Evolutionary conservation across 2,329 filamentous ascomycete genomes (phyloP), one percentile per base, ranked within the genome.

Genomic region (Beauveria caledonica): DNA sequence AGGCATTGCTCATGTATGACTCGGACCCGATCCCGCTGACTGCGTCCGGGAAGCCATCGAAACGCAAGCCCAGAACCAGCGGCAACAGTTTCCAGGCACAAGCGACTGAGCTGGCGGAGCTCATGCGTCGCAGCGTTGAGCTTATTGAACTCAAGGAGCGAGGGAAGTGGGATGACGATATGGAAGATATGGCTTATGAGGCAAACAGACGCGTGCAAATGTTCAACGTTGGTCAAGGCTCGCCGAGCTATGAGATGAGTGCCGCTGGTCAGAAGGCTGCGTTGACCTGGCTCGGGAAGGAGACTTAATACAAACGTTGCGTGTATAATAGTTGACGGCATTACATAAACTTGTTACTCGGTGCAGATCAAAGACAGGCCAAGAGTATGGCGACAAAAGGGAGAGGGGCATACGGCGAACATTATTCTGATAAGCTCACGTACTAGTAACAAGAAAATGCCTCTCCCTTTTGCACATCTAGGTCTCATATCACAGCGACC

Each of bases 91-190:
- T 82, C 60, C 67, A 70, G 44, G 64, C 68, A 1, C 81, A 84
- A 67, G 78, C 81, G 0, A 58, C 65, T 3, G 77, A 80, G 66
- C 68, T 85, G n/a, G 74, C 72, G 0, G 66, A 68, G 17, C 66
- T 80, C 61, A 82, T 84, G 78, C 73, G 75, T 40, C 72, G 76
- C 48, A 82, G 80, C 65, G 65, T 83, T 25, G 70, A 77, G 29
- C 75, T 72, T 65, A 45, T 76, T 3, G 80, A 83, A 67, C 64
- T 79, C 17, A 75, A 73, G 62, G 72, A 78, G 63, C 71, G 75
- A 21, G 67, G 64, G 55, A 68, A 66, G 40, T 78, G 76, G 75
- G 78, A 79, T 60, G 69, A 73, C 1, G 71, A 77, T 5, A 66
- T 70, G 36, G 68, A 72, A 10, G 68, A 62, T 4, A 70, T 65